Evolutionary conservation across 2,329 filamentous ascomycete species (phyloP), one percentile per base, ranked within the genome.

Genomic region (Helicocarpus griseus): DNA sequence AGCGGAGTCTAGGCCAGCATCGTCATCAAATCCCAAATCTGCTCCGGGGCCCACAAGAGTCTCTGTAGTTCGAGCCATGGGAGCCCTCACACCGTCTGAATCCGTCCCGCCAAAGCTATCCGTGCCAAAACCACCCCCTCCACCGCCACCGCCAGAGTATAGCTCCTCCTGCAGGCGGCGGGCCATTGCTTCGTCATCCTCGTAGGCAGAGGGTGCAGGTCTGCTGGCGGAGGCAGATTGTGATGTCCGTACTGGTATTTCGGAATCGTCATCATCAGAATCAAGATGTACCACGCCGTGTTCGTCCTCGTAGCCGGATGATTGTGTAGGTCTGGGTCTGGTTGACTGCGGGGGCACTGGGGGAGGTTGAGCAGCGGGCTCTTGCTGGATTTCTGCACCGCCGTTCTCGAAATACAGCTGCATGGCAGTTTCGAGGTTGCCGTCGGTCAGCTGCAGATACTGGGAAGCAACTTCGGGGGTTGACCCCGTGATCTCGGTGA

Each of bases 101-200:
- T 72, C 72, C 22, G 66, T 67, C 6, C 67, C 71, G 21, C 66
- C 65, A 46, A 65, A 61, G 55, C 71, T 72, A 36, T 70, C 71
- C 13, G 71, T n/a, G n/a, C n/a, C n/a, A n/a, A n/a, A n/a, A n/a
- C n/a, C n/a, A n/a, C n/a, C n/a, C n/a, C n/a, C n/a, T n/a, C n/a
- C n/a, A n/a, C n/a, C n/a, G n/a, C n/a, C n/a, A n/a, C n/a, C 73
- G 36, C 69, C 78, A 49, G 79, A 78, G 61, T 96, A 97, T 64
- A 95, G 79, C 69, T 98, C 89, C 63, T 98, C 87, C 67, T 98
- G 93, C 54, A 98, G 69, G 52, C 87, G 81, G 66, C 90, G 82
- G 5, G 93, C 93, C 83, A 97, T 91, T 40, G 87, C 90, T 49
- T 89, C 90, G 63, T 98, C 93, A 62, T 95, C 89, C 57, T 96